phyloP scores from a whole-genome alignment of 495 filamentous ascomycete genomes.

The Neurospora sp. region DNA sequence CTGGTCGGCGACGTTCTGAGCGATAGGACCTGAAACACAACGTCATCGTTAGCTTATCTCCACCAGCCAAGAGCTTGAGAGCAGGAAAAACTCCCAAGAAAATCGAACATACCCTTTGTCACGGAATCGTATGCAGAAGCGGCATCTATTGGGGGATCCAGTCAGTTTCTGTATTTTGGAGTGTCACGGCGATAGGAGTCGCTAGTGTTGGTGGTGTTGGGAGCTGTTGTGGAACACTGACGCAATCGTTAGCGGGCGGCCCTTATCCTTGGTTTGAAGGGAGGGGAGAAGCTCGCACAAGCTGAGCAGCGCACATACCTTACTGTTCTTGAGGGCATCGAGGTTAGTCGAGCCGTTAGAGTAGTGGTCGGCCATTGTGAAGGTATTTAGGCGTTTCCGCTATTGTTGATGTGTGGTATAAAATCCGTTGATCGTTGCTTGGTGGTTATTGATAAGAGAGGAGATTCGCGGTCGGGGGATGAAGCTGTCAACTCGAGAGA shows the following conservation, averaged over 20 bases:
- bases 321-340: constrained; percentile 35
- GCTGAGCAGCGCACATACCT: constrained; percentile 25
- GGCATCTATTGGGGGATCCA: constrained; percentile 22
- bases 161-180: constrained; percentile 8
- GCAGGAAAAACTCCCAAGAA: neutral
- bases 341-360: constrained; percentile 11
- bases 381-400: constrained; percentile 4
- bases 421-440: neutral
- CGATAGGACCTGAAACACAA: constrained; percentile 53
- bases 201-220: constrained; percentile 3
- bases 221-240: constrained; percentile 16
- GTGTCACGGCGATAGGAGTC: neutral
- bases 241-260: constrained; percentile 19
- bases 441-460: neutral
- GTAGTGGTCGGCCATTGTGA: constrained; percentile 23
- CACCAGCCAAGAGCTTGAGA: neutral
- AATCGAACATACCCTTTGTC: neutral
- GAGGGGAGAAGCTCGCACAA: neutral
- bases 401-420: neutral
- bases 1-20: constrained; percentile 67
- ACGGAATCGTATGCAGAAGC: constrained; percentile 28
- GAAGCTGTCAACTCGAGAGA: neutral
- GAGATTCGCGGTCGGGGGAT: neutral
- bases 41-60: constrained; percentile 13
- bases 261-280: neutral